Conservation (phyloP, 164 flowering plant species). For the Buxus sempervirens region DNA sequence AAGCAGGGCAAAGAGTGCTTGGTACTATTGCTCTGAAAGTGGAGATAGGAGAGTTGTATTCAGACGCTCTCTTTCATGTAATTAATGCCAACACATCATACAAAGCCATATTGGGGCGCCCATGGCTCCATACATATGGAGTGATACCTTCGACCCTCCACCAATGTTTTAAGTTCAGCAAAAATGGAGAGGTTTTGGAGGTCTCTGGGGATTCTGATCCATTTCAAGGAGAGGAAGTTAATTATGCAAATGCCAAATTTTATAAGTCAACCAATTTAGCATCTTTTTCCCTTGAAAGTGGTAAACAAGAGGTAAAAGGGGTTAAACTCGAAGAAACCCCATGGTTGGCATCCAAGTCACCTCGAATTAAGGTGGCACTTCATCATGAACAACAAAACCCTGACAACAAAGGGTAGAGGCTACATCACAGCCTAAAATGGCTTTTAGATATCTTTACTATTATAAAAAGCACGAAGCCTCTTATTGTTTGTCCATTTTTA, state of each 20-base stretch:
- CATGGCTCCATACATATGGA: constrained; percentile 12
- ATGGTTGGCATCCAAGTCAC: background rate
- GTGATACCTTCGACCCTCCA: constrained; percentile 8
- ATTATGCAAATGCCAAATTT: constrained; percentile 14
- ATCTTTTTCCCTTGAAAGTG: background rate
- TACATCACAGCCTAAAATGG: background rate
- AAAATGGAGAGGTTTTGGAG: background rate
- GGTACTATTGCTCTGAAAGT: background rate
- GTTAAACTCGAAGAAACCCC: background rate
- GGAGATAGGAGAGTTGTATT: background rate
- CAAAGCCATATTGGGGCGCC: background rate
- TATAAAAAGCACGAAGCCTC: no score
- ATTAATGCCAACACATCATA: background rate
- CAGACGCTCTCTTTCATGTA: background rate
- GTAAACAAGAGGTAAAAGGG: background rate
- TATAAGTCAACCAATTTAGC: background rate
- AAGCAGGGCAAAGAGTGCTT: background rate
- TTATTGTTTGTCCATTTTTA: no score
- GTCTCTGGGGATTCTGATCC: background rate
- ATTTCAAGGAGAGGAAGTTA: constrained; percentile 4
- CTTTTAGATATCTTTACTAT: no score
- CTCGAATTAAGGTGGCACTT: background rate
- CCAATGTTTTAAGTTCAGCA: constrained; percentile 10
- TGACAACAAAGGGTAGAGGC: background rate
- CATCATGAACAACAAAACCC: background rate